Percentiles rank a stretch among this genome's conserved stretches.
phyloP scores from a whole-genome alignment of 2,329 filamentous ascomycete genomes.

The Cladophialophora immunda region DNA sequence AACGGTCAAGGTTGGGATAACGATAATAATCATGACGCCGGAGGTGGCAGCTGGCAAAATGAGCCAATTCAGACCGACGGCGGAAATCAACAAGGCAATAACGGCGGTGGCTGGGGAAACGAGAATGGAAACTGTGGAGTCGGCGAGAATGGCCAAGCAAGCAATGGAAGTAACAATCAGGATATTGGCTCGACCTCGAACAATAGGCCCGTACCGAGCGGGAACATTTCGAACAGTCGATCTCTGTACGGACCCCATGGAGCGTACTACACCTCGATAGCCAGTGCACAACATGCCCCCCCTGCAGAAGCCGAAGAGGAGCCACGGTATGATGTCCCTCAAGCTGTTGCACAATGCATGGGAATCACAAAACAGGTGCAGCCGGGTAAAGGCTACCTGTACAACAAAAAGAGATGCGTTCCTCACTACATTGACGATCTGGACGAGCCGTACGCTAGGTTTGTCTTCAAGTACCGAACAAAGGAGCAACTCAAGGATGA shows the following conservation, averaged over 20 bases:
- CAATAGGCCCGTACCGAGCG: slow-evolving; percentile 7
- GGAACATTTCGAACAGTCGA: slow-evolving; percentile 4
- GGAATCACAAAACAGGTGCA: slow-evolving; percentile 45
- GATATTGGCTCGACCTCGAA: slow-evolving; percentile 15
- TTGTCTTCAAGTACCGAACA: slow-evolving; percentile 47
- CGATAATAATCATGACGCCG: slow-evolving; percentile 7
- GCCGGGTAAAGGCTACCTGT: slow-evolving; percentile 42
- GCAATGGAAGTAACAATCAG: slow-evolving; percentile 2
- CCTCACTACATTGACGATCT: slow-evolving; percentile 45
- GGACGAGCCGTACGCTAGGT: slow-evolving; percentile 46
- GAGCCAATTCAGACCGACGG: slow-evolving; percentile 16
- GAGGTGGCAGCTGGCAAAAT: slow-evolving; percentile 13
- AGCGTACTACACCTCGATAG: slow-evolving; percentile 36
- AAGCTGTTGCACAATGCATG: slow-evolving; percentile 28
- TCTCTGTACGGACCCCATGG: slow-evolving; percentile 40
- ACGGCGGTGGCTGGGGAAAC: slow-evolving; percentile 21
- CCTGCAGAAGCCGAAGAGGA: slow-evolving; percentile 38
- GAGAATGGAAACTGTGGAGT: slow-evolving; percentile 6
- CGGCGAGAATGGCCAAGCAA: slow-evolving; percentile 5
- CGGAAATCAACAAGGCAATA: slow-evolving; percentile 22
- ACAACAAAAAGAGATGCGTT: slow-evolving; percentile 43
- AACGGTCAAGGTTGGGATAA: slow-evolving; percentile 21
- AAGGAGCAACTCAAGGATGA: slow-evolving; percentile 38
- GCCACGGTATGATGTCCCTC: slow-evolving; percentile 40
- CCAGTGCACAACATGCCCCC: slow-evolving; percentile 14